phyloP scores from a whole-genome alignment of 129 eudicot genomes.

The Dittrichia graveolens region DNA sequence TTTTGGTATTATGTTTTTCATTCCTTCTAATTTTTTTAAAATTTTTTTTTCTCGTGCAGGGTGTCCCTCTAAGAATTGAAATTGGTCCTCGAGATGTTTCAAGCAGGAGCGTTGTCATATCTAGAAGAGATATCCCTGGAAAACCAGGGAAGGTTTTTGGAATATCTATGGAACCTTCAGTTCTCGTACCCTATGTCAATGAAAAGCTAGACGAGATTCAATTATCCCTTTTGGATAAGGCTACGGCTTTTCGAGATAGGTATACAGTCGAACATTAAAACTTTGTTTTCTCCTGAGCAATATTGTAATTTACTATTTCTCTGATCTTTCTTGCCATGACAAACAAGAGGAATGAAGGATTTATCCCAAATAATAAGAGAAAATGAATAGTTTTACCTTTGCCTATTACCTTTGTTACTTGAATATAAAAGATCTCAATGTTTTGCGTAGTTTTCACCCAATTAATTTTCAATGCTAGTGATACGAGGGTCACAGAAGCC shows the following conservation, averaged over 20 bases:
- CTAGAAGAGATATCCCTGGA: conserved; percentile 96
- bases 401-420: not conserved
- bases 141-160: conserved; percentile 96
- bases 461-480: not conserved
- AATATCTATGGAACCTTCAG: conserved; percentile 81
- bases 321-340: conserved; percentile 6
- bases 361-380: not conserved
- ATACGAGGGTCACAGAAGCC: not conserved
- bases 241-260: conserved; percentile 86
- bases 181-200: conserved; percentile 59
- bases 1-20: not conserved
- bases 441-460: not conserved
- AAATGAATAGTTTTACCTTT: not conserved
- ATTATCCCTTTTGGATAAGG: conserved; percentile 65
- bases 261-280: conserved; percentile 21
- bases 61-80: conserved; percentile 90
- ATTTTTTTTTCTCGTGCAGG: conserved; percentile 37
- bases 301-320: not conserved
- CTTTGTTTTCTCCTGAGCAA: not conserved
- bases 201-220: conserved; percentile 80
- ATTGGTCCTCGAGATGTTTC: conserved; percentile 90
- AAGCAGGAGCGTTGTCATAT: conserved; percentile 75
- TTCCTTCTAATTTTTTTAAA: not conserved
- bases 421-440: not conserved
- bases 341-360: conserved; percentile 10